A percentile compares a stretch with the other conserved stretches of the same genome.
Conservation (phyloP, 345 rosid species). For the Eucalyptus sp. region DNA sequence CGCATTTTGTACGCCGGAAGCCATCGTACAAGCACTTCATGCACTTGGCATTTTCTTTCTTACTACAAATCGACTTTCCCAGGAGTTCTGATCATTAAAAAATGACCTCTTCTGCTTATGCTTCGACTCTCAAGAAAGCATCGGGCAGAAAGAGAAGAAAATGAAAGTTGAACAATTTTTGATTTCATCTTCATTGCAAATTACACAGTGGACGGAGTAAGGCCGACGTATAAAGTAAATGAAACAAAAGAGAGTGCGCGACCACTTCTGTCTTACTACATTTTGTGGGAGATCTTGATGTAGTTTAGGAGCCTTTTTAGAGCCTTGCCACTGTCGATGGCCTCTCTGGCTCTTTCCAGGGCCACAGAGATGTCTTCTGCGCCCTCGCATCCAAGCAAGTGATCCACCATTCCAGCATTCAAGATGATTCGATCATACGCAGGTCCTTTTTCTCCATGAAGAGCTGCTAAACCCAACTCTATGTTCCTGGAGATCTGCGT, state of each 20-base stretch:
- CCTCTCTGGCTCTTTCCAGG: slow-evolving; percentile 82
- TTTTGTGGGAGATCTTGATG: slow-evolving; percentile 57
- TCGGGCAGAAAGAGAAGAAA: background rate
- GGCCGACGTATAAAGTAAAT: background rate
- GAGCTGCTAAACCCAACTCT: slow-evolving; percentile 80
- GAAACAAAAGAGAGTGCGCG: background rate
- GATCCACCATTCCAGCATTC: slow-evolving; percentile 91
- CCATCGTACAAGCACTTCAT: background rate
- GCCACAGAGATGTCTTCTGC: slow-evolving; percentile 59
- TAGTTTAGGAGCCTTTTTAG: slow-evolving; percentile 62
- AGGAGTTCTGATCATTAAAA: background rate
- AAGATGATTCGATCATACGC: slow-evolving; percentile 83
- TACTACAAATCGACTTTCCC: background rate
- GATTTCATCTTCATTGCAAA: background rate
- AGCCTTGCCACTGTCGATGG: slow-evolving; percentile 88
- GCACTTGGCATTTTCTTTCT: background rate
- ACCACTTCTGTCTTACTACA: slow-evolving; percentile 1
- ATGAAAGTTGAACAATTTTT: background rate
- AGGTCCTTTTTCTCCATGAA: slow-evolving; percentile 67
- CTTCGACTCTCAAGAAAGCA: background rate
- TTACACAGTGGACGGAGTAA: background rate
- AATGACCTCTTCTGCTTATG: background rate
- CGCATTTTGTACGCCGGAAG: background rate
- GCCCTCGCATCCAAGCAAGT: slow-evolving; percentile 75
- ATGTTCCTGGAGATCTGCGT: slow-evolving; percentile 66